Evolutionary conservation across 805 yeast species (phyloP).

Genomic region (Blastobotrys chiropterorum): DNA sequence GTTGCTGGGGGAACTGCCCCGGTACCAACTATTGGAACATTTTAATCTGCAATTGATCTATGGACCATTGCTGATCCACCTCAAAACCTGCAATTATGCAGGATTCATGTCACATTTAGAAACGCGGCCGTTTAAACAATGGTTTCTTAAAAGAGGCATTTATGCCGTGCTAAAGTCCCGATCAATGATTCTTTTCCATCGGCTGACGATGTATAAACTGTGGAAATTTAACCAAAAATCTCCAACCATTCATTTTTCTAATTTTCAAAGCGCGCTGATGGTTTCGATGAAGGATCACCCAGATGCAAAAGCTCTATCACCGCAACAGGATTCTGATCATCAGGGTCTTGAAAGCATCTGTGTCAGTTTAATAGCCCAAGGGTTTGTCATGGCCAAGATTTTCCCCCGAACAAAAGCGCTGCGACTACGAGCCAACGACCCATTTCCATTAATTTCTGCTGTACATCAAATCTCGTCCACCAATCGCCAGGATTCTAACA

Average conservation of each 20-base stretch:
- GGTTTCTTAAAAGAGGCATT: conserved; percentile 21
- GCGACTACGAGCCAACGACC: conserved; percentile 17
- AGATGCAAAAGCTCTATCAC: background rate
- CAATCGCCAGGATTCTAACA: background rate
- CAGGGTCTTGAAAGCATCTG: conserved; percentile 29
- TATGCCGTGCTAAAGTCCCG: conserved; percentile 25
- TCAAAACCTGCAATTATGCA: conserved; percentile 40
- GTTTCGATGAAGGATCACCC: background rate
- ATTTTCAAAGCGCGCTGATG: background rate
- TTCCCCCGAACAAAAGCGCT: conserved; percentile 20
- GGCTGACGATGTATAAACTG: conserved; percentile 24
- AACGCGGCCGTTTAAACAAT: conserved; percentile 21
- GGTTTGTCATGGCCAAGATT: conserved; percentile 33
- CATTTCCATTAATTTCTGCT: conserved; percentile 20
- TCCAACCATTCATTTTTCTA: background rate
- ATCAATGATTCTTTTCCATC: conserved; percentile 26
- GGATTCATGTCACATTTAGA: conserved; percentile 31
- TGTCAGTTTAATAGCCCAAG: conserved; percentile 29
- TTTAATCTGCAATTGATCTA: conserved; percentile 33
- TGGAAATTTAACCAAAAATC: background rate
- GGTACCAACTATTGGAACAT: conserved; percentile 24
- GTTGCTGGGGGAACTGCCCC: conserved; percentile 50
- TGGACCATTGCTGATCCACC: conserved; percentile 31
- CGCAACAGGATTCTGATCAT: conserved; percentile 8
- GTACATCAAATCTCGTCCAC: conserved; percentile 9